A percentile compares a stretch with the other conserved stretches of the same genome.
Evolutionary conservation across 371 early-diverging fungal genomes (phyloP).

Genomic region (Mortierella sp.): DNA sequence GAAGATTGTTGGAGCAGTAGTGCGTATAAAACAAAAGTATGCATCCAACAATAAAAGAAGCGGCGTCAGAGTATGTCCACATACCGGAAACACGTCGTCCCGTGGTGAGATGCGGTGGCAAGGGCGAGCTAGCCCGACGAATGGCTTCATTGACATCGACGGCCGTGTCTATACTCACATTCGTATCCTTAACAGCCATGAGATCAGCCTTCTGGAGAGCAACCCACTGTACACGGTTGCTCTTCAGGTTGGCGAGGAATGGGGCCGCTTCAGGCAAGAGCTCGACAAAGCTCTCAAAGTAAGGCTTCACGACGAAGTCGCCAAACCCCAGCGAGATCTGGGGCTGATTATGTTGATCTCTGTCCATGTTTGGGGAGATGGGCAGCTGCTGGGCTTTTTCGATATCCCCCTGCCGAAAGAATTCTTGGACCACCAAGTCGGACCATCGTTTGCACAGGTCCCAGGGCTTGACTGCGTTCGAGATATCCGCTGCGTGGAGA

Average conservation of each 20-base stretch:
- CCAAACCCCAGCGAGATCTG: conserved; percentile 87
- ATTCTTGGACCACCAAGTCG: conserved; percentile 85
- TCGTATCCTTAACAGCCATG: conserved; percentile 3
- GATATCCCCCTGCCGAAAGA: conserved; percentile 86
- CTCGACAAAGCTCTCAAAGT: conserved; percentile 82
- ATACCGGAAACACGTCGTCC: conserved; percentile 44
- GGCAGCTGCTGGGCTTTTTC: conserved; percentile 79
- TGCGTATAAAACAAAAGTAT: neutral
- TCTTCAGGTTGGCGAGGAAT: conserved; percentile 38
- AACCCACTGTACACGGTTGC: conserved; percentile 31
- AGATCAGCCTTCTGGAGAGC: conserved; percentile 21
- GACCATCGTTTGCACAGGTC: conserved; percentile 87
- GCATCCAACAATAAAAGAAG: neutral
- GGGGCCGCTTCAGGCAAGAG: conserved; percentile 72
- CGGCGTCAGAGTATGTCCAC: no score
- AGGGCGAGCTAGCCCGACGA: conserved; percentile 4
- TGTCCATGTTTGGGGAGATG: conserved; percentile 91
- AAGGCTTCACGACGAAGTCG: conserved; percentile 87
- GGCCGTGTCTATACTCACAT: neutral
- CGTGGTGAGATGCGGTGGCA: conserved; percentile 15
- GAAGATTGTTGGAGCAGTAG: no score
- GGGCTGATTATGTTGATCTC: conserved; percentile 75
- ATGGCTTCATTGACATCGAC: neutral
- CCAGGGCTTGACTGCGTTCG: conserved; percentile 90
- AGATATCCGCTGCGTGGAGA: conserved; percentile 90